Evolutionary conservation across 441 rosid genomes (phyloP).

Genomic region (Pelargonium australe): DNA sequence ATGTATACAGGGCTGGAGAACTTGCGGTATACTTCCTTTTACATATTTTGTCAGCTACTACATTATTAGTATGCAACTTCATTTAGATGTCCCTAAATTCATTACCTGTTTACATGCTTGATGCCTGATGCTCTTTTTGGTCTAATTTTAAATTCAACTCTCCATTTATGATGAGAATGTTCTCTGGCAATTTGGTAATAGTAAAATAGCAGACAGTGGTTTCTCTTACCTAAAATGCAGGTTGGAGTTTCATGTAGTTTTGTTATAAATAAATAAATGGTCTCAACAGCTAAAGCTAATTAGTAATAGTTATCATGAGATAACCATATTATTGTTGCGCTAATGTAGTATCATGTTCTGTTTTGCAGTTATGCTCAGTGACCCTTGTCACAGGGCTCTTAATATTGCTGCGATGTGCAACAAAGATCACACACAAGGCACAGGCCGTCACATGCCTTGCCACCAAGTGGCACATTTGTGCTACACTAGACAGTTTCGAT

Average conservation of each 20-base stretch:
- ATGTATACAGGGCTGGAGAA: slow-evolving; percentile 69
- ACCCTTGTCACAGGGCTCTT: slow-evolving; percentile 57
- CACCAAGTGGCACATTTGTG: slow-evolving; percentile 83
- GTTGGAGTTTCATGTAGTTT: no score
- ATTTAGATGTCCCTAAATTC: not conserved
- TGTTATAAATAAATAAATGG: no score
- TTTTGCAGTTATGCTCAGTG: slow-evolving; percentile 66
- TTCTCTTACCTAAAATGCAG: no score
- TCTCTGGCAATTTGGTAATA: no score
- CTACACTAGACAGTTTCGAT: slow-evolving; percentile 65
- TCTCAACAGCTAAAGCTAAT: no score
- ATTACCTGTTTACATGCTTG: no score
- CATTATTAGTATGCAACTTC: not conserved
- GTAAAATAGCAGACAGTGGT: no score
- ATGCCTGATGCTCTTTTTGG: no score
- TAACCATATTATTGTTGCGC: no score
- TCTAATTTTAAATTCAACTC: not conserved
- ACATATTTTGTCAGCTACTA: not conserved
- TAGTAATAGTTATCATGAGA: no score
- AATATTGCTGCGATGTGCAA: slow-evolving; percentile 65
- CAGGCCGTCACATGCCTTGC: slow-evolving; percentile 75
- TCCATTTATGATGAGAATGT: not conserved
- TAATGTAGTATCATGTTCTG: not conserved
- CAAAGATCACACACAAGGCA: slow-evolving; percentile 91
- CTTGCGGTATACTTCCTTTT: slow-evolving; percentile 46